Base-by-base conservation (phyloP, 2,329 filamentous ascomycete species). In the Samsoniella hepiali region DNA sequence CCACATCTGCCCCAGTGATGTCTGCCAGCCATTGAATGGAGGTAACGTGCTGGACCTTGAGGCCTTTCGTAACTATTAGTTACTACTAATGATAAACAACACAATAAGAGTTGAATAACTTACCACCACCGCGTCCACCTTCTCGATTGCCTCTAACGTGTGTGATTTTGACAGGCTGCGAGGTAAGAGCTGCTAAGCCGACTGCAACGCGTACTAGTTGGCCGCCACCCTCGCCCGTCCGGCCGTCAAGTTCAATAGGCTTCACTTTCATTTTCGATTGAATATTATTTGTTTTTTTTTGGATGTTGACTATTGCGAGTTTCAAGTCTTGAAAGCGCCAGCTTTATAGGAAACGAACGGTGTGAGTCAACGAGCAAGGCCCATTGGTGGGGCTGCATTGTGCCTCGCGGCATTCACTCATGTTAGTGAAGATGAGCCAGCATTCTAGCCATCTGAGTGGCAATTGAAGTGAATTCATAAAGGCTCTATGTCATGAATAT, bases 1-100 rank as follows among this genome's bases (percentile, higher is more conserved):
- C 71, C 0, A 83, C 79, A 8, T 81, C 72, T 5, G 84, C 85
- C 1, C 74, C 72, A 1, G 83, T 86, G 3, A 77, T 80, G 6
- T 78, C 72, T 5, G 82, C 82, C 0, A 88, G 79, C 73, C 78
- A 86, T 64, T 78, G 72, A 9, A 88, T 80, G 2, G 83, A 78
- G 0, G 85, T 76, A 34, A 86, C 80, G 67, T 88, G 86, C 67
- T 89, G 86, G 1, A 79, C 79, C 69, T 86, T 87, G 38, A 88
- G 77, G 32, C 86, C 85, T 85, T 65, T 11, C 7, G 40, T 42
- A 15, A 34, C 42, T 45, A 10, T 36, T 22, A 51, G 32, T n/a
- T 27, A 5, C 1, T 22, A 22, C 22, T 22, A 3, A 15, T 11
- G 2, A 3, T 10, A 1, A 34, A 40, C 7, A 3, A 27, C 13